These are phyloP conservation scores for Inonotus obliquus DNA, from an alignment of 1,284 basidiomycete genomes.

Conservation along the genomic window DNA sequence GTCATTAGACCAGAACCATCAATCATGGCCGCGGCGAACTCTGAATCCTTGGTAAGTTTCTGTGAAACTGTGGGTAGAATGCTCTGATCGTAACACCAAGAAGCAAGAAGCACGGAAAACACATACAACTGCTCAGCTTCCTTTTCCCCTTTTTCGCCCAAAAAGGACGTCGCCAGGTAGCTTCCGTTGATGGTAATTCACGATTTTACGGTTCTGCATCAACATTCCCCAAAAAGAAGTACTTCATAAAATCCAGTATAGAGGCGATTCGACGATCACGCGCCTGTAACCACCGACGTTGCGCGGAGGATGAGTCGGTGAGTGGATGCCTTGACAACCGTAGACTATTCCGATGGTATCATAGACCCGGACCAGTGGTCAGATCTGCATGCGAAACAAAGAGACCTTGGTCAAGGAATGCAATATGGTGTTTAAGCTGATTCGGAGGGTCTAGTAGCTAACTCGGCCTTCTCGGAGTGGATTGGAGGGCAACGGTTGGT, in stretches of 20 bases:
- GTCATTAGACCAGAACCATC: not conserved
- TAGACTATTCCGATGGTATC: not conserved
- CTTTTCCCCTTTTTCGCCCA: not conserved
- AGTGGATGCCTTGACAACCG: not conserved
- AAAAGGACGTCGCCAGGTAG: no score
- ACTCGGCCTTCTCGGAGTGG: slow-evolving; percentile 8
- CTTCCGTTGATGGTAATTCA: no score
- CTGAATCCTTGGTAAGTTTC: not conserved
- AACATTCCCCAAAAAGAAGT: not conserved
- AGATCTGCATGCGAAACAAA: not conserved
- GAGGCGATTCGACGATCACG: not conserved
- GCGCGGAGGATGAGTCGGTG: no score
- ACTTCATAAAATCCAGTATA: not conserved
- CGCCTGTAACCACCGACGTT: no score
- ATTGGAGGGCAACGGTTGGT: slow-evolving; percentile 3
- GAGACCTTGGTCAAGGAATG: not conserved
- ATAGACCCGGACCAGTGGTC: not conserved
- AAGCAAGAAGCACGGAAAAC: not conserved
- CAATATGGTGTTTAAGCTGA: no score
- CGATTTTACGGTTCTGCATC: no score
- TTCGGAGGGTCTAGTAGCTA: not conserved
- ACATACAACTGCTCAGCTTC: not conserved
- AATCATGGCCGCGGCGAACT: not conserved
- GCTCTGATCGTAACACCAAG: not conserved
- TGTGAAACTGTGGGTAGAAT: not conserved